A percentile compares a stretch with the other conserved stretches of the same genome.
These are phyloP conservation scores for Apiospora hydei DNA, from an alignment of 2,329 filamentous ascomycete species.

Conservation along the genomic window DNA sequence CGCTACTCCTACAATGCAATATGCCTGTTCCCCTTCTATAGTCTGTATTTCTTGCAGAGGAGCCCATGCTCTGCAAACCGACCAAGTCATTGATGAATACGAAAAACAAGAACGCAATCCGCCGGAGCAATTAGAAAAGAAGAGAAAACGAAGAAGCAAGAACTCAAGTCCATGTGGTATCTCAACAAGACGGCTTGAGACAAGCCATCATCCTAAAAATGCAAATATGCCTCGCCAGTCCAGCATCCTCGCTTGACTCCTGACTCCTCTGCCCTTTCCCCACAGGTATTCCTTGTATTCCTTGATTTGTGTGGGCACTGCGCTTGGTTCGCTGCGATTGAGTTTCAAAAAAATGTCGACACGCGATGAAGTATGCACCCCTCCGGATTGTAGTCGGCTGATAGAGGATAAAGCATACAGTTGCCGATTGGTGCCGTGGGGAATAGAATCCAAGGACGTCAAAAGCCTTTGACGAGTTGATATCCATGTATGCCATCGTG, in stretches of 20 bases:
- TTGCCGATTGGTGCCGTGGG: not conserved
- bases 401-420: not conserved
- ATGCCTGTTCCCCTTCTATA: not conserved
- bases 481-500: not conserved
- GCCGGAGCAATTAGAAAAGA: not conserved
- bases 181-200: slow-evolving; percentile 11
- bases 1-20: slow-evolving; percentile 20
- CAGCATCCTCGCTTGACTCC: not conserved
- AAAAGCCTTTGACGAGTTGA: not conserved
- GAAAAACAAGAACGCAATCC: not conserved
- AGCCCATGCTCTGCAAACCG: not conserved
- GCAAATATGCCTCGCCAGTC: not conserved
- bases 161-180: slow-evolving; percentile 6
- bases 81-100: not conserved
- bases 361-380: not conserved
- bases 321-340: not conserved
- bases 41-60: slow-evolving; percentile 8
- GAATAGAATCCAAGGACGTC: not conserved
- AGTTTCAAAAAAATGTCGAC: not conserved
- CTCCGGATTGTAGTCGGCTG: not conserved
- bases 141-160: not conserved
- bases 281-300: not conserved
- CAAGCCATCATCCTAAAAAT: not conserved
- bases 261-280: not conserved
- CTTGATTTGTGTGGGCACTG: not conserved